Conservation (phyloP, 352 stramenopile genomes). For the Globisporangium emineosum region DNA sequence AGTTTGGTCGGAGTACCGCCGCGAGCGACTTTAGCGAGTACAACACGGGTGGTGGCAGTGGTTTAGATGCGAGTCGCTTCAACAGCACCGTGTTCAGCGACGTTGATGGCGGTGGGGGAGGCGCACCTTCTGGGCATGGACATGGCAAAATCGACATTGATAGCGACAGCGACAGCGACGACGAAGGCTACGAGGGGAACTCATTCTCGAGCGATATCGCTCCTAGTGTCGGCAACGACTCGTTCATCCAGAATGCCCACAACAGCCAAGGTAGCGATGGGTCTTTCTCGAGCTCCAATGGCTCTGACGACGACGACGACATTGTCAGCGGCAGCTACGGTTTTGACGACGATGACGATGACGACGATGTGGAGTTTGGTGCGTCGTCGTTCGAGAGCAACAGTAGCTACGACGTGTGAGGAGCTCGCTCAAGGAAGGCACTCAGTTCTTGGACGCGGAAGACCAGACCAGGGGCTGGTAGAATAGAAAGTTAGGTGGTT, state of each 20-base stretch:
- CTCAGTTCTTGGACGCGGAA: not conserved
- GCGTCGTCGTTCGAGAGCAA: slow-evolving; percentile 10
- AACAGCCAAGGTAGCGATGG: not conserved
- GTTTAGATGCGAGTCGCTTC: slow-evolving; percentile 15
- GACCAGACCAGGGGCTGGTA: not conserved
- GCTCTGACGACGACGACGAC: not conserved
- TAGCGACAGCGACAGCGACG: slow-evolving; percentile 11
- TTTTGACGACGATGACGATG: slow-evolving; percentile 7
- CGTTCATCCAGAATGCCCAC: slow-evolving; percentile 1
- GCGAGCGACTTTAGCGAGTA: slow-evolving; percentile 26
- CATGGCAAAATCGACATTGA: slow-evolving; percentile 20
- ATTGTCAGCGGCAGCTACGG: slow-evolving; percentile 6
- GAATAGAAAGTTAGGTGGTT: not conserved
- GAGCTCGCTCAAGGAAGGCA: no score
- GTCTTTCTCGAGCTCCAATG: slow-evolving; percentile 7
- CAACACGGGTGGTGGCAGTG: slow-evolving; percentile 1
- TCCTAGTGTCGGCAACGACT: not conserved
- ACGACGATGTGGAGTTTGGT: slow-evolving; percentile 1
- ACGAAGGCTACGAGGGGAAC: not conserved
- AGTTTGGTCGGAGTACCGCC: slow-evolving; percentile 12
- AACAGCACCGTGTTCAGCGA: slow-evolving; percentile 41
- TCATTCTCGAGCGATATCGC: slow-evolving; percentile 10
- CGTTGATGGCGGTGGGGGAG: not conserved
- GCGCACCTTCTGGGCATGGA: not conserved
- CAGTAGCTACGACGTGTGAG: slow-evolving; percentile 11